These are phyloP conservation scores for Zopfochytrium polystomum DNA, from an alignment of 371 early-diverging fungal genomes.

Conservation along the genomic window DNA sequence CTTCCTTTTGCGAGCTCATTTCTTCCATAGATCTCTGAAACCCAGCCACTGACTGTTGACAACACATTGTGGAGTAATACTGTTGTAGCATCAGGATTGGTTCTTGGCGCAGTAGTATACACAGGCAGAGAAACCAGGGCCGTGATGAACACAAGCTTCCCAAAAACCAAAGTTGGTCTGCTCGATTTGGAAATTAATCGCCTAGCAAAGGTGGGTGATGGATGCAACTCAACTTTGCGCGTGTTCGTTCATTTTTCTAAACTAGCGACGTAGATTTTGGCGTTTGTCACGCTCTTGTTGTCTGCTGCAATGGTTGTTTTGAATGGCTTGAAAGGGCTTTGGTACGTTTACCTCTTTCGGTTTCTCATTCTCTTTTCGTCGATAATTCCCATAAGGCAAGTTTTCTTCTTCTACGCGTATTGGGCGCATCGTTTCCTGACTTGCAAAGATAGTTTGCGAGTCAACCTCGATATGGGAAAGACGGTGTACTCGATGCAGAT, in stretches of 20 bases:
- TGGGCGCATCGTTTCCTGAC: background rate
- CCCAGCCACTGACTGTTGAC: constrained; percentile 80
- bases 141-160: constrained; percentile 96
- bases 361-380: constrained; percentile 97
- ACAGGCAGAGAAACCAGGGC: constrained; percentile 97
- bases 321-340: constrained; percentile 83
- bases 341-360: constrained; percentile 89
- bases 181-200: constrained; percentile 94
- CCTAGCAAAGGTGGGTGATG: constrained; percentile 74
- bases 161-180: constrained; percentile 92
- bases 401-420: background rate
- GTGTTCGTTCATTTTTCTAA: background rate
- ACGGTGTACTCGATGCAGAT: constrained; percentile 85
- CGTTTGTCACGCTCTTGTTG: constrained; percentile 75
- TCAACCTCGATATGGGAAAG: constrained; percentile 97
- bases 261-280: constrained; percentile 61
- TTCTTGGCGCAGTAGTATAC: constrained; percentile 91
- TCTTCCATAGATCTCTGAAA: constrained; percentile 30
- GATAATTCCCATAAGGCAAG: constrained; percentile 93
- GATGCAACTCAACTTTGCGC: background rate
- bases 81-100: constrained; percentile 92
- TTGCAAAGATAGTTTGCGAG: constrained; percentile 76
- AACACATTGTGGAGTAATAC: constrained; percentile 99
- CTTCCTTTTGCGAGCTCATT: constrained; percentile 12
- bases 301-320: constrained; percentile 87